These are phyloP conservation scores for Sequoiadendron giganteum DNA, from an alignment of 75 land plant genomes.

Conservation along the genomic window DNA sequence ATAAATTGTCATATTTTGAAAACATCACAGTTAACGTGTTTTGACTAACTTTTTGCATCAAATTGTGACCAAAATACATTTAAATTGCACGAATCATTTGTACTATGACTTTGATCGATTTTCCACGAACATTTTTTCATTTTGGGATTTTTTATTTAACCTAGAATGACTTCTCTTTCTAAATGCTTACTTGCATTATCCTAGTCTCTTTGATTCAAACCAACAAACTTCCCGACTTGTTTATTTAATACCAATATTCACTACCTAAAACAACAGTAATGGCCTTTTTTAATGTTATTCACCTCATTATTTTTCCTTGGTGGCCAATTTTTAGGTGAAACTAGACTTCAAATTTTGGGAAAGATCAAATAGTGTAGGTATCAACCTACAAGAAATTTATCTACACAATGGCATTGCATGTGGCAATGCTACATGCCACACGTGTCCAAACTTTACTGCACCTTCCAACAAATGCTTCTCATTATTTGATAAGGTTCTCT, in stretches of 20 bases:
- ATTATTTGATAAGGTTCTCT: slow-evolving; percentile 15
- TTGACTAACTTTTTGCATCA: too few species aligned
- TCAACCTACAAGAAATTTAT: slow-evolving; percentile 18
- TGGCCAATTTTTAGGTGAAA: slow-evolving; percentile 5
- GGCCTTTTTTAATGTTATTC: background rate
- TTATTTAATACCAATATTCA: too few species aligned
- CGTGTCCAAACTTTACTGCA: background rate
- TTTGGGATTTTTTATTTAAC: too few species aligned
- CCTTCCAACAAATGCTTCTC: slow-evolving; percentile 13
- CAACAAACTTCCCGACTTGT: background rate
- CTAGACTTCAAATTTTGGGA: slow-evolving; percentile 17
- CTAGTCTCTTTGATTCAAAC: background rate
- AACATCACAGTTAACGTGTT: too few species aligned
- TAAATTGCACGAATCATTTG: too few species aligned
- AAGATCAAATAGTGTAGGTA: slow-evolving; percentile 5
- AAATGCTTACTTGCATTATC: too few species aligned
- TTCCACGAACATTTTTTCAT: too few species aligned
- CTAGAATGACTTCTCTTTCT: background rate
- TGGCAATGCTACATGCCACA: slow-evolving; percentile 12
- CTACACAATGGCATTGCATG: slow-evolving; percentile 18
- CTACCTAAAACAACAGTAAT: too few species aligned
- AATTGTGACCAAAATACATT: too few species aligned
- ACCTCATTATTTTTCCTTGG: background rate
- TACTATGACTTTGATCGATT: too few species aligned
- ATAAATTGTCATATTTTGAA: too few species aligned